These are phyloP conservation scores for Dictyostelium firmibasis DNA, from an alignment of 78 protist genomes.

Conservation along the genomic window DNA sequence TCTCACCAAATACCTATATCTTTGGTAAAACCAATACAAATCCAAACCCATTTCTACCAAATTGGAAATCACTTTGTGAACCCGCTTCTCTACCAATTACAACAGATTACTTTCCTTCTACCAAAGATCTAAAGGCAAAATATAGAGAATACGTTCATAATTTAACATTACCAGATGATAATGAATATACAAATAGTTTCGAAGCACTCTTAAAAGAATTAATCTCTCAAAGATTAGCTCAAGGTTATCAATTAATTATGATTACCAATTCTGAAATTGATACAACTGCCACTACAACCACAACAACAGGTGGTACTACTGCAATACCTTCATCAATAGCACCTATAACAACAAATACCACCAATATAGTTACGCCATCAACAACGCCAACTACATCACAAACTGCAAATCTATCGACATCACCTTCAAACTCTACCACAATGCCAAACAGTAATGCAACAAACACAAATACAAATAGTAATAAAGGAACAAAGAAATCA, in stretches of 20 bases:
- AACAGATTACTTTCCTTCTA: slow-evolving; percentile 74
- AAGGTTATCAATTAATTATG: slow-evolving; percentile 77
- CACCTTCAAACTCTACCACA: neutral
- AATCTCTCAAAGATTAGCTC: slow-evolving; percentile 76
- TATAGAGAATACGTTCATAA: slow-evolving; percentile 63
- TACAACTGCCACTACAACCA: neutral
- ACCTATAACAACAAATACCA: neutral
- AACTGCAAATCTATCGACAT: neutral
- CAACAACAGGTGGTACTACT: neutral
- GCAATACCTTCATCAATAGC: neutral
- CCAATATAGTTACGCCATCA: too few species aligned
- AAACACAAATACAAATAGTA: neutral
- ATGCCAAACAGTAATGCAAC: neutral
- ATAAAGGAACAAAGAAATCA: neutral
- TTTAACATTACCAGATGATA: slow-evolving; percentile 63
- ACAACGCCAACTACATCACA: neutral
- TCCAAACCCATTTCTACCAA: slow-evolving; percentile 74
- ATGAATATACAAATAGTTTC: slow-evolving; percentile 55
- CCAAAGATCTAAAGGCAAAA: slow-evolving; percentile 51
- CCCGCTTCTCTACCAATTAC: slow-evolving; percentile 83
- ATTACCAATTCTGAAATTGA: neutral
- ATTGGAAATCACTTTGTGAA: slow-evolving; percentile 82
- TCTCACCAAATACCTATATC: slow-evolving; percentile 68
- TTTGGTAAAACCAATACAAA: slow-evolving; percentile 73
- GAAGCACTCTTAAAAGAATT: slow-evolving; percentile 69